Evolutionary conservation across 2,329 filamentous ascomycete species (phyloP).

Genomic region (Parastagonospora nodorum): DNA sequence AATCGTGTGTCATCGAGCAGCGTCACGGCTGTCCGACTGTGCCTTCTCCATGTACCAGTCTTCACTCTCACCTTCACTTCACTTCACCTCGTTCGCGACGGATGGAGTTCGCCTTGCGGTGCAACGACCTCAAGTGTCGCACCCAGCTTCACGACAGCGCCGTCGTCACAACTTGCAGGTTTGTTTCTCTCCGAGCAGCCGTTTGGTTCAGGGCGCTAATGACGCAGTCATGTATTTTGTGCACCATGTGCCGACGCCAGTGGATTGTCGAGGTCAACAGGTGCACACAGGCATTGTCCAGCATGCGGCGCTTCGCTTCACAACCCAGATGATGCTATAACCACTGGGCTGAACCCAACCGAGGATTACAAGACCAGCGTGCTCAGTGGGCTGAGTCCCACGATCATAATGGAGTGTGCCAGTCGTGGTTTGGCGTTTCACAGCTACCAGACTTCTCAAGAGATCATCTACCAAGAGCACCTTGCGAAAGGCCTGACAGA

Average conservation of each 20-base stretch:
- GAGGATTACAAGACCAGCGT: constrained; percentile 92
- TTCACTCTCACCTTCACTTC: neutral
- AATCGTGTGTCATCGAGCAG: constrained; percentile 13
- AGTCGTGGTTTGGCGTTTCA: constrained; percentile 80
- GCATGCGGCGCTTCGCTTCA: constrained; percentile 72
- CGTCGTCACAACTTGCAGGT: constrained; percentile 90
- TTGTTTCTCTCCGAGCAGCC: constrained; percentile 22
- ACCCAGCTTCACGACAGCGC: constrained; percentile 70
- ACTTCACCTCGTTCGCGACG: neutral
- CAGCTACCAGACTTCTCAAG: constrained; percentile 82
- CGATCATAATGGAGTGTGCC: constrained; percentile 83
- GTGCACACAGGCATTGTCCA: constrained; percentile 68
- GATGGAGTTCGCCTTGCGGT: constrained; percentile 78
- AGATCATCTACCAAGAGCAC: constrained; percentile 82
- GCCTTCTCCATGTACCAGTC: constrained; percentile 3
- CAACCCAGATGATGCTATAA: constrained; percentile 75
- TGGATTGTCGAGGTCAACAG: constrained; percentile 63
- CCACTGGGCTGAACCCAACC: constrained; percentile 73
- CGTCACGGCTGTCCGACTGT: constrained; percentile 1
- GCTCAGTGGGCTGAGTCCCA: constrained; percentile 80
- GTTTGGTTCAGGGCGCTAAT: constrained; percentile 45
- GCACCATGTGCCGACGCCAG: constrained; percentile 70
- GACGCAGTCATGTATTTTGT: constrained; percentile 78
- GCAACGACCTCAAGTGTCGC: constrained; percentile 81
- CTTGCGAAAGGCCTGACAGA: constrained; percentile 73